Base-by-base conservation (phyloP, 1,284 basidiomycete genomes). In the Pseudozyma sp. region DNA sequence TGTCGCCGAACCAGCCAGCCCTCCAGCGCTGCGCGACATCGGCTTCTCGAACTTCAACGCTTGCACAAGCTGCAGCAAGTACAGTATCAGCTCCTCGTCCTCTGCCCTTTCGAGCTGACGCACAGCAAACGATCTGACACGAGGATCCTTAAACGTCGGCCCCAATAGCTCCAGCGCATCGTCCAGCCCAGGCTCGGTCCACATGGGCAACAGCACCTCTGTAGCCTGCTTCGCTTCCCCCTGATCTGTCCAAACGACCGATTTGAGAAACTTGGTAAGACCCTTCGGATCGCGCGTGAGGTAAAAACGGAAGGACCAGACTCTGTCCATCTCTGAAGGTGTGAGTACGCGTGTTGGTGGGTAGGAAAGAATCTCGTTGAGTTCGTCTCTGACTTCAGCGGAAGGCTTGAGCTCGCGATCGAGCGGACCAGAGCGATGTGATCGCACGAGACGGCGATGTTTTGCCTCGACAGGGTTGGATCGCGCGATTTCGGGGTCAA, bases 271-370 rank as follows among this genome's bases (percentile, higher is more conserved):
- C 86, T 99, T 99, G 38, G 96, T 99, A 34, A 99, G 88, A 3
- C 93, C 94, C 11, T 87, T 86, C 84, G 94, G 94, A 84, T 95
- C 93, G 34, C 94, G 88, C 0, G 92, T 90, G 14, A 99, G 90
- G 77, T 97, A 99, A 86, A 98, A 99, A 11, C 97, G 90, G 88
- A 97, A 99, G 83, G 97, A 95, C 97, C 97, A 99, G 25, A 99
- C 91, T 16, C 96, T 86, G 77, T 99, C 96, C 84, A 96, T 97
- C 86, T 99, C 96, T 78, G 95, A 92, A 0, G 94, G 91, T 1
- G 90, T 93, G 5, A 99, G 88, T 10, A 90, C 89, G 65, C 93
- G 93, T 56, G 93, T 97, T 0, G 97, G 96, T 0, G 95, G 91
- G 84, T 93, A 98, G 60, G 89, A 91, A 59, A 99, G 89, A 48